These are phyloP conservation scores for Tetrastigma voinierianum DNA, from an alignment of 164 flowering plant genomes.

Conservation along the genomic window DNA sequence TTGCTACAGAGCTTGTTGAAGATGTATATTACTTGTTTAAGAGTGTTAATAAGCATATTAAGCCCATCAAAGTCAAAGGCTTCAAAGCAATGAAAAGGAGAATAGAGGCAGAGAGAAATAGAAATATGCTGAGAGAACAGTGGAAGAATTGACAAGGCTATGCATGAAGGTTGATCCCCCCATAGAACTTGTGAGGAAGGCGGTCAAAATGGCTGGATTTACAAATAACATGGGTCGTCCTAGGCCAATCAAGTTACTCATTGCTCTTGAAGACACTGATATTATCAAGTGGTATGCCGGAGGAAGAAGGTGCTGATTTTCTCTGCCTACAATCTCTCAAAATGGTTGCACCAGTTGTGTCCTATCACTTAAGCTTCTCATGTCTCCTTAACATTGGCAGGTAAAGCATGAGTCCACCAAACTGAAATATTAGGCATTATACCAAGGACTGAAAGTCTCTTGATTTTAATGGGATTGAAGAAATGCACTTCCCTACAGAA, in stretches of 20 bases:
- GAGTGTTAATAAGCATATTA: slow-evolving; percentile 68
- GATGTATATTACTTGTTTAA: slow-evolving; percentile 81
- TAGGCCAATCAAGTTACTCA: slow-evolving; percentile 68
- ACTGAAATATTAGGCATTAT: slow-evolving; percentile 71
- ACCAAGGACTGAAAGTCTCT: slow-evolving; percentile 73
- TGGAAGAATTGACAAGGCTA: slow-evolving; percentile 71
- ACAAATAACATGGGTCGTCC: slow-evolving; percentile 97
- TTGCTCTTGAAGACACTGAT: slow-evolving; percentile 79
- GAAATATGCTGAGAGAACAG: slow-evolving; percentile 62
- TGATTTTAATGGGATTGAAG: slow-evolving; percentile 49
- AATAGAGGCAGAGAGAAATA: slow-evolving; percentile 49
- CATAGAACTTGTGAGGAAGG: slow-evolving; percentile 58
- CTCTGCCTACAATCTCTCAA: slow-evolving; percentile 80
- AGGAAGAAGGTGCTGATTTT: slow-evolving; percentile 82
- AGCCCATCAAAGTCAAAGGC: slow-evolving; percentile 51
- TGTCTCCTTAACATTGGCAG: slow-evolving; percentile 88
- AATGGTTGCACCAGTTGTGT: slow-evolving; percentile 71
- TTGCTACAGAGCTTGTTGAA: slow-evolving; percentile 80
- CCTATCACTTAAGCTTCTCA: slow-evolving; percentile 86
- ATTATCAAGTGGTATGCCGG: slow-evolving; percentile 97
- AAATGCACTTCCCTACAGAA: slow-evolving; percentile 74
- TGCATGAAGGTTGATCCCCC: slow-evolving; percentile 86
- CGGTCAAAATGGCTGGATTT: slow-evolving; percentile 75
- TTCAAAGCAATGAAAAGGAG: slow-evolving; percentile 52
- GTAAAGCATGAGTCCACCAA: slow-evolving; percentile 88